phyloP scores from a whole-genome alignment of 2,329 filamentous ascomycete species.

The Fusarium staphyleae region DNA sequence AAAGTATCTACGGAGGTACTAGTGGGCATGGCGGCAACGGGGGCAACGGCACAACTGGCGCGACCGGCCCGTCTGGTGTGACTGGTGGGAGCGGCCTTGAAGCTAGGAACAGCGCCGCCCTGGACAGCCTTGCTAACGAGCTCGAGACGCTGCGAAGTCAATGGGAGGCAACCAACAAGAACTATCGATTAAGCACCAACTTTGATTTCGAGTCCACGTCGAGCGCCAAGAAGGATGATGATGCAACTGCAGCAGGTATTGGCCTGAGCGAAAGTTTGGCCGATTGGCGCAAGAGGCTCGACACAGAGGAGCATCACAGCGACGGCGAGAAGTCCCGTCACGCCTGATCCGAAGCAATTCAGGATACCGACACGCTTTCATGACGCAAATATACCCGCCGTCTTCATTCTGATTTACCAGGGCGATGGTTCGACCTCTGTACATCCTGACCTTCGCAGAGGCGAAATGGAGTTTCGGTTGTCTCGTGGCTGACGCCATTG shows the following conservation, averaged over 20 bases:
- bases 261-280: constrained; percentile 75
- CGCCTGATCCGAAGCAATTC: constrained; percentile 32
- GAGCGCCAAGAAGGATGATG: constrained; percentile 53
- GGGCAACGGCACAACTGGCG: no score
- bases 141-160: constrained; percentile 88
- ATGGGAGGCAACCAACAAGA: constrained; percentile 96
- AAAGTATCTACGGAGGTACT: constrained; percentile 67
- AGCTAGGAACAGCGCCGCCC: constrained; percentile 68
- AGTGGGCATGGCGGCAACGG: constrained; percentile 15
- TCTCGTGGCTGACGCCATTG: constrained; percentile 18
- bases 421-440: constrained; percentile 34
- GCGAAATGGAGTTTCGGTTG: constrained; percentile 41
- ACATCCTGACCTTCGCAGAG: constrained; percentile 39
- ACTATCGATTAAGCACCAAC: constrained; percentile 86
- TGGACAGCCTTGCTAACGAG: constrained; percentile 91
- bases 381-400: constrained; percentile 46
- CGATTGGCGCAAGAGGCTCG: constrained; percentile 81
- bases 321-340: constrained; percentile 43
- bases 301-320: constrained; percentile 56
- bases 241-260: constrained; percentile 48
- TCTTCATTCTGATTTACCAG: constrained; percentile 35
- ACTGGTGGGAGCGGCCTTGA: constrained; percentile 39
- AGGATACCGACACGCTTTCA: constrained; percentile 43
- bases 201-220: constrained; percentile 78
- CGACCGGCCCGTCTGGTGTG: no score